Base-by-base conservation (phyloP, 495 filamentous ascomycete species). In the Mycothermus thermophilus region DNA sequence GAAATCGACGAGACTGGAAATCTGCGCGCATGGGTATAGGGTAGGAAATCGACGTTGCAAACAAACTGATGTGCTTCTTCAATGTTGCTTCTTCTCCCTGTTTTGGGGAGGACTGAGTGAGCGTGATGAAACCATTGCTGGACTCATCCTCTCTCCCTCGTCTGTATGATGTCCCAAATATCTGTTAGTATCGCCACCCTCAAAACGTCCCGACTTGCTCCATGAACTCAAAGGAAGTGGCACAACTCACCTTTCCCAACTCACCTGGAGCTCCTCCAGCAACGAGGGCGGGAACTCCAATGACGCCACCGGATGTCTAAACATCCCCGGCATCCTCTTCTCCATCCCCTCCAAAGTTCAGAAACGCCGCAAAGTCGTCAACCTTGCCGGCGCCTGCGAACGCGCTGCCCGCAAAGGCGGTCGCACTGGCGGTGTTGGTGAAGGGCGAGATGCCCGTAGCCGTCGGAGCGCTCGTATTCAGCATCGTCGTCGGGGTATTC, bases 401-500 rank as follows among this genome's bases (percentile, higher is more conserved):
- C 4, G 20, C 23, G 15, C 19, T 2, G 2, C 20, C 27, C 19
- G 23, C 5, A 3, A 30, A 5, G 30, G 21, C 22, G 11, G 22
- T 25, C 6, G 22, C 22, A 25, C 22, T 25, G 11, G 6, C 22
- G 22, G 11, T 11, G 11, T 6, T 11, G 22, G 22, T 25, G 11
- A 25, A 25, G 11, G 6, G 11, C 22, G 22, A 6, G 22, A 11
- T 11, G 22, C 6, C 22, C 11, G 22, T 6, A 6, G 6, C 22
- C 22, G 22, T 6, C 22, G 6, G 22, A 25, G 4, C 51, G 34
- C 18, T 37, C 45, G 13, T 52, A 47, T n/a, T 54, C 50, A 30
- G 48, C 43, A 9, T 32, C 36, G 7, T 49, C 42, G 2, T 53
- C 26, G 12, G 41, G 51, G 8, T 52, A 39, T 8, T 54, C 32